Evolutionary conservation across 257 asterid species (phyloP).

Genomic region (Osmanthus fragrans): DNA sequence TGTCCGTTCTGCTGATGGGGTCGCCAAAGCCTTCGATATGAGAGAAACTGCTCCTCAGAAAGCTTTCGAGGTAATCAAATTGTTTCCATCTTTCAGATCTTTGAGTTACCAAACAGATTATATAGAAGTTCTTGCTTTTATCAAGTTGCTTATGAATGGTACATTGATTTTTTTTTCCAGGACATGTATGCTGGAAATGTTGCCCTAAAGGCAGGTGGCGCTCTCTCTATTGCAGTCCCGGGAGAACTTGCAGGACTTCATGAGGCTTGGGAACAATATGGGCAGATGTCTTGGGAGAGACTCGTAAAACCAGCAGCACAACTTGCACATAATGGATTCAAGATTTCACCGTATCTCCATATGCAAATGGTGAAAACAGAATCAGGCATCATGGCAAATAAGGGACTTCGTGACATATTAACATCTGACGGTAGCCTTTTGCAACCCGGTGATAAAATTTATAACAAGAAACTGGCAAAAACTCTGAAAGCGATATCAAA

Average conservation of each 20-base stretch:
- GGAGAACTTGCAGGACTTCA: conserved; percentile 72
- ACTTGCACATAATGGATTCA: conserved; percentile 56
- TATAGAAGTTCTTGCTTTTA: neutral
- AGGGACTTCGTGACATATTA: conserved; percentile 54
- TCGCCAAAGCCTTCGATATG: conserved; percentile 54
- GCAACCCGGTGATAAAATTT: conserved; percentile 47
- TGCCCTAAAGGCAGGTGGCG: conserved; percentile 42
- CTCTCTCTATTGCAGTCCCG: conserved; percentile 67
- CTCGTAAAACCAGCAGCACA: conserved; percentile 59
- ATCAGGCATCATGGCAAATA: conserved; percentile 41
- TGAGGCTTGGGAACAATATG: conserved; percentile 56
- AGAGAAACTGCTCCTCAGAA: conserved; percentile 66
- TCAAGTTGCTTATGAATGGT: neutral
- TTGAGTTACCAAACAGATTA: neutral
- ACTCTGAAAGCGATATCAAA: conserved; percentile 38
- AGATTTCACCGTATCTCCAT: conserved; percentile 52
- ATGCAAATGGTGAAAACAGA: conserved; percentile 48
- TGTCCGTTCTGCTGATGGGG: conserved; percentile 40
- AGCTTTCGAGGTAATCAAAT: conserved; percentile 44
- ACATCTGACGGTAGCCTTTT: conserved; percentile 52
- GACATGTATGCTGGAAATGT: conserved; percentile 53
- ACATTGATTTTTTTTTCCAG: conserved; percentile 20
- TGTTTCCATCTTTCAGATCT: neutral
- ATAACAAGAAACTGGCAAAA: conserved; percentile 44
- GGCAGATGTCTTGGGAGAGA: conserved; percentile 55